These are phyloP conservation scores for Rhizopogon sp. DNA, from an alignment of 768 basidiomycete genomes.

Conservation along the genomic window DNA sequence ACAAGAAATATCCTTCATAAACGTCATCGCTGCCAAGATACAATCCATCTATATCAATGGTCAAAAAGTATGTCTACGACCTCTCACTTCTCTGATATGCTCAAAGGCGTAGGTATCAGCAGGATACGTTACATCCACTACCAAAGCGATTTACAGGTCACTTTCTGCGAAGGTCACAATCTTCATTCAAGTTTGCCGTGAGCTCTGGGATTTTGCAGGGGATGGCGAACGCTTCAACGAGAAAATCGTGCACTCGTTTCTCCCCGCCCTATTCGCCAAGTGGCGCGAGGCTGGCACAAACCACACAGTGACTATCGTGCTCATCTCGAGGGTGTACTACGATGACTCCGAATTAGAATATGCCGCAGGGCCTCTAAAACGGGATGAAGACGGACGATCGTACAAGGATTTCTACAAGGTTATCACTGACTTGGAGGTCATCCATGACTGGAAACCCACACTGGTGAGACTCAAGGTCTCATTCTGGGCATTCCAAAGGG, in stretches of 20 bases:
- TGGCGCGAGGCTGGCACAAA: constrained; percentile 86
- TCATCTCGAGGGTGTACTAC: constrained; percentile 90
- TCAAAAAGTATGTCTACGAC: constrained; percentile 43
- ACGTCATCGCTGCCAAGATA: constrained; percentile 78
- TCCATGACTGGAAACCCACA: constrained; percentile 83
- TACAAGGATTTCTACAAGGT: constrained; percentile 98
- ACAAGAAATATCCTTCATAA: constrained; percentile 84
- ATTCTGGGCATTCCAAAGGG: constrained; percentile 86
- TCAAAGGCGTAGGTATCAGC: constrained; percentile 58
- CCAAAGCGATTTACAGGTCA: constrained; percentile 85
- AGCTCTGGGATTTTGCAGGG: constrained; percentile 95
- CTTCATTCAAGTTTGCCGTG: constrained; percentile 94
- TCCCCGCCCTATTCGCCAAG: constrained; percentile 80
- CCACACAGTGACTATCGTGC: constrained; percentile 90
- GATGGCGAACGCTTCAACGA: constrained; percentile 96
- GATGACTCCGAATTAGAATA: constrained; percentile 75
- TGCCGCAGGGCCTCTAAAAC: constrained; percentile 75
- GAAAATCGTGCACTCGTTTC: constrained; percentile 96
- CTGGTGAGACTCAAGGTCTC: constrained; percentile 84
- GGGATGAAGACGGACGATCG: constrained; percentile 71
- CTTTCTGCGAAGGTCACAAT: constrained; percentile 89
- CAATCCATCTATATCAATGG: constrained; percentile 70
- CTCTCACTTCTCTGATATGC: background rate
- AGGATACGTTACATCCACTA: constrained; percentile 74
- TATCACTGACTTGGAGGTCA: constrained; percentile 86